Evolutionary conservation across 164 flowering plant genomes (phyloP).

Genomic region (Umbilicus rupestris): DNA sequence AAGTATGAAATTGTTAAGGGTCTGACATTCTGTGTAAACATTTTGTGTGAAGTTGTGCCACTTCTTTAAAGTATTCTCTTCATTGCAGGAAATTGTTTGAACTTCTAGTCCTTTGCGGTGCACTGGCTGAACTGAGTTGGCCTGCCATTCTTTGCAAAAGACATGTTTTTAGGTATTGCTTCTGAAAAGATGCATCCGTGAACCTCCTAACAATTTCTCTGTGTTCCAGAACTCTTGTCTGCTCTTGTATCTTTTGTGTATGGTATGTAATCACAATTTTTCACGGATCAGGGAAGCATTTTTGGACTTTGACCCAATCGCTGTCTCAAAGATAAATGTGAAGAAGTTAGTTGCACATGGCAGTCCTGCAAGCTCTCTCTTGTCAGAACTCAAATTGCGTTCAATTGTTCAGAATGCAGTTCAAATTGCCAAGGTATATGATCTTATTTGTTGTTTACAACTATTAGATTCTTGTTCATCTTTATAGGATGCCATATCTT

Average conservation of each 20-base stretch:
- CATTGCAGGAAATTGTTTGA: slow-evolving; percentile 39
- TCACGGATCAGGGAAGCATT: slow-evolving; percentile 32
- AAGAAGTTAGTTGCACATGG: slow-evolving; percentile 30
- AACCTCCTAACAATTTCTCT: neutral
- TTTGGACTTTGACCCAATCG: slow-evolving; percentile 34
- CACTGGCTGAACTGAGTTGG: slow-evolving; percentile 43
- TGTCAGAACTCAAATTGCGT: slow-evolving; percentile 31
- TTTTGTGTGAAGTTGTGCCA: neutral
- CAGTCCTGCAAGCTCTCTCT: slow-evolving; percentile 27
- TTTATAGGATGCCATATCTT: too few relatives aligned
- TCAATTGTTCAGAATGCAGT: slow-evolving; percentile 32
- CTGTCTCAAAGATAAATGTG: slow-evolving; percentile 34
- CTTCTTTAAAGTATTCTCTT: neutral
- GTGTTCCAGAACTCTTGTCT: neutral
- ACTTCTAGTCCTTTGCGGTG: slow-evolving; percentile 35
- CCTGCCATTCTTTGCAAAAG: slow-evolving; percentile 40
- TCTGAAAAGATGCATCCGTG: neutral
- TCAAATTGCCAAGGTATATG: slow-evolving; percentile 30
- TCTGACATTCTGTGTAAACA: neutral
- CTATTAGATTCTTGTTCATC: neutral
- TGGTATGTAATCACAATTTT: slow-evolving; percentile 3
- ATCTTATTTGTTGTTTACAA: neutral
- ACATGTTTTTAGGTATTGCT: slow-evolving; percentile 30
- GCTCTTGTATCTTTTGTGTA: neutral
- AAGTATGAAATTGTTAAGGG: slow-evolving; percentile 24